Evolutionary conservation across 495 filamentous ascomycete species (phyloP).

Genomic region (Pyrenula massariospora): DNA sequence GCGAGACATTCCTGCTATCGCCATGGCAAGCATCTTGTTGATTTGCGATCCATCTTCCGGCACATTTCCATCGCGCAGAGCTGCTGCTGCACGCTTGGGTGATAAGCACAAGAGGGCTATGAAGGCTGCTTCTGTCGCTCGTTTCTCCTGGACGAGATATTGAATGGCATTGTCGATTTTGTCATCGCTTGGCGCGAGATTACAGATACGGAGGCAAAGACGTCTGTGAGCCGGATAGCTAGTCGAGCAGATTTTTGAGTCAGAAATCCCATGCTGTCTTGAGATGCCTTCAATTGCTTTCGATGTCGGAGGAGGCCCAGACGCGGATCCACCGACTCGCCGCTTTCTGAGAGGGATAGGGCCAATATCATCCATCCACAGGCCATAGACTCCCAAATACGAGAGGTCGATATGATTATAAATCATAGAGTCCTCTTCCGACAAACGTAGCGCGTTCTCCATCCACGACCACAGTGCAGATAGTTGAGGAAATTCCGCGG

Average conservation of each 20-base stretch:
- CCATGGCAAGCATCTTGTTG: constrained; percentile 41
- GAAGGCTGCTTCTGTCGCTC: constrained; percentile 73
- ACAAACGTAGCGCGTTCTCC: neutral
- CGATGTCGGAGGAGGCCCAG: neutral
- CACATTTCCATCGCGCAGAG: constrained; percentile 28
- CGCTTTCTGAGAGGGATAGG: constrained; percentile 1
- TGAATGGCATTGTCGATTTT: constrained; percentile 52
- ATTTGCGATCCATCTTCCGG: constrained; percentile 11
- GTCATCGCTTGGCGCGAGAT: constrained; percentile 51
- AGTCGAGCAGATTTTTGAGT: constrained; percentile 43
- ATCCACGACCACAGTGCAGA: constrained; percentile 66
- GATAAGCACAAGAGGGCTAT: constrained; percentile 65
- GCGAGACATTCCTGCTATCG: constrained; percentile 31
- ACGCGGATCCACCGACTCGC: neutral
- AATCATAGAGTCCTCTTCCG: constrained; percentile 51
- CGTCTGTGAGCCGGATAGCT: constrained; percentile 61
- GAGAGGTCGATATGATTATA: constrained; percentile 65
- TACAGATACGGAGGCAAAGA: constrained; percentile 68
- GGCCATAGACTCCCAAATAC: constrained; percentile 68
- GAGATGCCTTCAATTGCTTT: constrained; percentile 19
- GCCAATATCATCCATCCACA: constrained; percentile 70
- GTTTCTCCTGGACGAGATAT: constrained; percentile 41
- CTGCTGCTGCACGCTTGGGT: constrained; percentile 38
- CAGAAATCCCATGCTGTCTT: constrained; percentile 22
- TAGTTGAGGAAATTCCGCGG: constrained; percentile 62